These are phyloP conservation scores for Ophiorrhiza pumila DNA, from an alignment of 257 asterid species.

Conservation along the genomic window DNA sequence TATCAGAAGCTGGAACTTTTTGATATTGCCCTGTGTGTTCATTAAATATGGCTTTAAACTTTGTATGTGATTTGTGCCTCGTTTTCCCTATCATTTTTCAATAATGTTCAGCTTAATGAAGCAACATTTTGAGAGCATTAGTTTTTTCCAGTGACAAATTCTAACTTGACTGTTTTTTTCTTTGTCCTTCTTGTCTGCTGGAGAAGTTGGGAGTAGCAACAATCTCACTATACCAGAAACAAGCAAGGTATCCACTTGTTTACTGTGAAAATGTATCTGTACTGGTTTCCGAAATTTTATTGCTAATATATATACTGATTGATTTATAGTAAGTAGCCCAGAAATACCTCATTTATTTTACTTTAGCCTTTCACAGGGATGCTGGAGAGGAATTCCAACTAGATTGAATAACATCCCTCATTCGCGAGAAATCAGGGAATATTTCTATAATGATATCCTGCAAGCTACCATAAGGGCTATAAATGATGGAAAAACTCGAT, in stretches of 20 bases:
- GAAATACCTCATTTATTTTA: constrained; percentile 18
- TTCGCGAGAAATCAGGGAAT: constrained; percentile 89
- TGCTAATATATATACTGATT: constrained; percentile 3
- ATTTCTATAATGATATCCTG: constrained; percentile 81
- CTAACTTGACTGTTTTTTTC: constrained; percentile 20
- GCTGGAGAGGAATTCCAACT: constrained; percentile 95
- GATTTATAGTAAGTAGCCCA: constrained; percentile 9
- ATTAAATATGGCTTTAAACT: neutral
- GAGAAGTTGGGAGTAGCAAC: constrained; percentile 34
- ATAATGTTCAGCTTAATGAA: neutral
- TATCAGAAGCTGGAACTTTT: neutral
- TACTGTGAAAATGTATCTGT: constrained; percentile 2
- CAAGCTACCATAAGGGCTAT: constrained; percentile 80
- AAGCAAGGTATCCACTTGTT: constrained; percentile 42
- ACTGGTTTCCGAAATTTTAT: neutral
- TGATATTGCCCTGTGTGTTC: neutral
- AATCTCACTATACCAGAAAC: constrained; percentile 31
- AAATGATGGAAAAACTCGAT: constrained; percentile 74
- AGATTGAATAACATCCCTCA: constrained; percentile 93
- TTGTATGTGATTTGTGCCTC: neutral
- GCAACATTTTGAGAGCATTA: too few species aligned
- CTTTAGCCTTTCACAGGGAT: constrained; percentile 46
- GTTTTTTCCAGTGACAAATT: too few species aligned
- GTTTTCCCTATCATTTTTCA: neutral
- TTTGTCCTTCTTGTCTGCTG: constrained; percentile 26